These are phyloP conservation scores for Dothidotthia symphoricarpi DNA, from an alignment of 2,329 filamentous ascomycete genomes.

Conservation along the genomic window DNA sequence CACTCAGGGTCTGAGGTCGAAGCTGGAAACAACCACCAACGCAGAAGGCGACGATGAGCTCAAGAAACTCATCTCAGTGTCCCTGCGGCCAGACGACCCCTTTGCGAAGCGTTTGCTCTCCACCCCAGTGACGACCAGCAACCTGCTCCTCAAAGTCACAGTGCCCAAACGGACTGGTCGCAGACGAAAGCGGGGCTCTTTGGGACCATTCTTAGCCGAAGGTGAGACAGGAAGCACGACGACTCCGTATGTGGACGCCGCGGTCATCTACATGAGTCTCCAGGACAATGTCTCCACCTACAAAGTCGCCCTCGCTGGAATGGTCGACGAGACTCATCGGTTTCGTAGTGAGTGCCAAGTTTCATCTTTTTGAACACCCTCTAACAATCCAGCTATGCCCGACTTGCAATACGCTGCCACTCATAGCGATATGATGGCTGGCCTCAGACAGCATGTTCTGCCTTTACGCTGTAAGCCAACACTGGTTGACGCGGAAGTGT, in stretches of 20 bases:
- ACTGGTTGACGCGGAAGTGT: neutral
- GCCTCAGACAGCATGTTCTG: constrained; percentile 69
- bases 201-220: constrained; percentile 56
- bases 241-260: constrained; percentile 18
- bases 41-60: constrained; percentile 36
- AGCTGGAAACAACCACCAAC: constrained; percentile 22
- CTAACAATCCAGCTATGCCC: constrained; percentile 57
- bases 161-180: constrained; percentile 84
- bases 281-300: constrained; percentile 69
- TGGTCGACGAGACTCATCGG: constrained; percentile 76
- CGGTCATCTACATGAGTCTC: constrained; percentile 60
- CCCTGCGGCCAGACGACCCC: constrained; percentile 75
- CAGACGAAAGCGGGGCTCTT: constrained; percentile 76
- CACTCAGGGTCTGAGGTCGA: constrained; percentile 29
- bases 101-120: constrained; percentile 77
- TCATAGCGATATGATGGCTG: constrained; percentile 66
- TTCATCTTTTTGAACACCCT: neutral
- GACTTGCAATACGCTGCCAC: constrained; percentile 82
- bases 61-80: constrained; percentile 61
- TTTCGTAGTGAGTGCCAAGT: constrained; percentile 63
- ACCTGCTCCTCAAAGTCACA: constrained; percentile 81
- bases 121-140: constrained; percentile 71
- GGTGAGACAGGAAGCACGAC: constrained; percentile 31
- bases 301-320: constrained; percentile 66
- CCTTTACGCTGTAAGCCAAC: constrained; percentile 63